Evolutionary conservation across 1,284 basidiomycete genomes (phyloP).

Genomic region (Trichosporon sp.): DNA sequence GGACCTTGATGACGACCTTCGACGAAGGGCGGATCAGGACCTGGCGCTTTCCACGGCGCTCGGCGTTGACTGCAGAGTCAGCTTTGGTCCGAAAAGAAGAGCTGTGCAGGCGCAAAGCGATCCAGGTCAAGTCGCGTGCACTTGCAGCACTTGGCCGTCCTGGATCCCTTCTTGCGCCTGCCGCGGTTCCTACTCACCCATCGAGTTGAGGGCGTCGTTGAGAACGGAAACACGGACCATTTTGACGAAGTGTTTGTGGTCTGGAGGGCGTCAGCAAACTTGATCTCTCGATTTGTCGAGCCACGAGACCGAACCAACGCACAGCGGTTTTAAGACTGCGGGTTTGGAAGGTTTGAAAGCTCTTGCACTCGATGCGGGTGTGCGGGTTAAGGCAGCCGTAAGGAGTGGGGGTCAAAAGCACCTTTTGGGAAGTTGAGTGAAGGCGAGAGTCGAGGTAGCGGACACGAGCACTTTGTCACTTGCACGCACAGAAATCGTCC

Average conservation of each 20-base stretch:
- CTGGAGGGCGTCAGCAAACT: background rate
- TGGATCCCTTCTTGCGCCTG: background rate
- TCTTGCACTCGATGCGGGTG: conserved; percentile 48
- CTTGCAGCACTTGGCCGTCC: background rate
- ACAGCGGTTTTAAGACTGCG: conserved; percentile 8
- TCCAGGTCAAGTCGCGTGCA: background rate
- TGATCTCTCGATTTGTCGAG: background rate
- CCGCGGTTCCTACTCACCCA: conserved; percentile 40
- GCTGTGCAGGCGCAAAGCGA: background rate
- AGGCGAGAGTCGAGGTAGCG: conserved; percentile 1
- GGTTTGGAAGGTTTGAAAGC: conserved; percentile 32
- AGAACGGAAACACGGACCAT: conserved; percentile 52
- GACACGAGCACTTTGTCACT: background rate
- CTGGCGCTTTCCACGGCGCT: conserved; percentile 96
- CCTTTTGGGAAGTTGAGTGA: conserved; percentile 12
- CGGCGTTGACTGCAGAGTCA: conserved; percentile 75
- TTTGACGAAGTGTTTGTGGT: conserved; percentile 25
- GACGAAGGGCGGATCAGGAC: conserved; percentile 91
- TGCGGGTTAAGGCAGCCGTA: conserved; percentile 43
- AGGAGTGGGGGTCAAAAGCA: conserved; percentile 32
- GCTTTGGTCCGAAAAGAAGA: background rate
- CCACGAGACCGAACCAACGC: conserved; percentile 4
- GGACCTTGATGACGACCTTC: conserved; percentile 93
- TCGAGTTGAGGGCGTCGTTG: conserved; percentile 71
- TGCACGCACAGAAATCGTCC: background rate